Evolutionary conservation across 1,284 basidiomycete species (phyloP), one percentile per base, ranked within the genome.

Genomic region (Rhodofomes roseus): DNA sequence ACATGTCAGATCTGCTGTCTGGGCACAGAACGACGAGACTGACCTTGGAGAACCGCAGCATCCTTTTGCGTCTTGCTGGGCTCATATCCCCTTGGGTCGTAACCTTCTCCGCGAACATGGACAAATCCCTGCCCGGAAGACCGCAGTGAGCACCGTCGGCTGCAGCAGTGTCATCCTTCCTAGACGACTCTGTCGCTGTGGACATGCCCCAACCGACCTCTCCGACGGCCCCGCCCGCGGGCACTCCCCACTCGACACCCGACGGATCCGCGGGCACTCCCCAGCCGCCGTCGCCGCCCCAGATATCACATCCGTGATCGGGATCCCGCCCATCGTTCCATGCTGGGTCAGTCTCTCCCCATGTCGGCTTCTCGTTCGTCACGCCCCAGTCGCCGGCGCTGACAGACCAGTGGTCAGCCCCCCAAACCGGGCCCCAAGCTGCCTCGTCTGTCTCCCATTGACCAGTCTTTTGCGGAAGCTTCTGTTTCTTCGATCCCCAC

Each of bases 21-120:
- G 22, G 14, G 40, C 11, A 4, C 22, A 25, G 22, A 34, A 27
- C 11, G 25, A 36, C 5, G 34, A 39, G 14, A 70, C 77, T 36
- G 60, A 83, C 85, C 70, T 81, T 73, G 54, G 75, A 82, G 64
- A 86, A 86, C 12, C 61, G 25, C 60, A 83, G 76, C 79, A 87
- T 80, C 54, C 16, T 20, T 29, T 48, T 73, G 63, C 57, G 66
- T 67, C 55, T 73, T 79, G 23, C 77, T 16, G 73, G 71, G 61
- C 76, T 72, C 9, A 70, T 78, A 6, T 73, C 72, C 58, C 76
- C 70, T 59, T 76, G 74, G 14, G 68, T 71, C 1, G 82, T 82
- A 50, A 82, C 71, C 25, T 73, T 68, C 54, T 86, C 83, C 18
- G 82, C 81, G 62, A 86, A 83, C 2, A 73, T 63, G 55, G 62